Conservation (phyloP, 2,329 filamentous ascomycete species). For the Diplodia scrobiculata region DNA sequence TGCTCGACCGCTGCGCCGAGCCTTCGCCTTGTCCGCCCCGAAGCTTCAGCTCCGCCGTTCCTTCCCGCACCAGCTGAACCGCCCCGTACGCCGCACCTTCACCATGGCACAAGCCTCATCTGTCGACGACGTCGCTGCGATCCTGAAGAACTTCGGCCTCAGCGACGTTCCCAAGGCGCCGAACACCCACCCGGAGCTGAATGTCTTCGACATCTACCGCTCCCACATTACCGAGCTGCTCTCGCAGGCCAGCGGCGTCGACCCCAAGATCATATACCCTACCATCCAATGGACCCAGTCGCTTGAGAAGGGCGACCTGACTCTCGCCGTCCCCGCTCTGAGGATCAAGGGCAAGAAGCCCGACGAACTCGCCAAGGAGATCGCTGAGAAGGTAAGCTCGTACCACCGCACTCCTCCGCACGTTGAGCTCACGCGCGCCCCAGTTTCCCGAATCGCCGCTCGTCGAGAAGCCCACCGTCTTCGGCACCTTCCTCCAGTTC, state of each 20-base stretch:
- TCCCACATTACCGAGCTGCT: slow-evolving; percentile 72
- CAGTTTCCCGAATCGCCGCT: slow-evolving; percentile 75
- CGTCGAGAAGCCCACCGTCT: slow-evolving; percentile 68
- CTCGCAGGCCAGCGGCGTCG: slow-evolving; percentile 68
- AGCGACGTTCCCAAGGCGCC: slow-evolving; percentile 45
- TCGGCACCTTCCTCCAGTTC: slow-evolving; percentile 73
- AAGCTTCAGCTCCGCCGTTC: neutral
- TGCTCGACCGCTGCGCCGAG: slow-evolving; percentile 1
- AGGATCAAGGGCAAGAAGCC: slow-evolving; percentile 69
- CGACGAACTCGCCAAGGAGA: slow-evolving; percentile 58
- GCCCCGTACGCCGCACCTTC: slow-evolving; percentile 3
- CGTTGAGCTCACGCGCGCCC: neutral
- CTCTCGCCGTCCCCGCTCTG: slow-evolving; percentile 76
- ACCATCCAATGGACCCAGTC: slow-evolving; percentile 76
- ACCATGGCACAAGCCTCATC: slow-evolving; percentile 22
- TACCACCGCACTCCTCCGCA: neutral
- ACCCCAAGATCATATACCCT: slow-evolving; percentile 70
- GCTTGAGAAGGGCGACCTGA: slow-evolving; percentile 80
- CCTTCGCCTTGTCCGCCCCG: slow-evolving; percentile 8
- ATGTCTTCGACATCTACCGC: slow-evolving; percentile 78
- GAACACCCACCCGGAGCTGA: slow-evolving; percentile 62
- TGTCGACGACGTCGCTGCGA: slow-evolving; percentile 45
- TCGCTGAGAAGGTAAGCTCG: slow-evolving; percentile 50
- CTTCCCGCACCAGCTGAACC: slow-evolving; percentile 6
- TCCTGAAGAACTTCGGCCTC: slow-evolving; percentile 44